phyloP scores from a whole-genome alignment of 352 stramenopile genomes.

The Phytophthora sansomeana region DNA sequence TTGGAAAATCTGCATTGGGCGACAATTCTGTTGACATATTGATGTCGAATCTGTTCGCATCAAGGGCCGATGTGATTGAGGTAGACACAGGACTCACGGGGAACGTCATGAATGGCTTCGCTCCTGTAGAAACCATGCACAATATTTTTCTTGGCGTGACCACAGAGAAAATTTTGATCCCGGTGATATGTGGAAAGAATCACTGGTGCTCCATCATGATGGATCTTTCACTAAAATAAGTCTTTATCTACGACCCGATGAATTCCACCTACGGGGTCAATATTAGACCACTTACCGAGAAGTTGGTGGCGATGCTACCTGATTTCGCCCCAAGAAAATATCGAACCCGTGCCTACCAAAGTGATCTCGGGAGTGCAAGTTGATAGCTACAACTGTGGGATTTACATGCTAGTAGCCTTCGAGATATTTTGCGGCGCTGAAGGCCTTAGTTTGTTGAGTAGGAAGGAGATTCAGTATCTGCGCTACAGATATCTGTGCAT shows the following conservation, averaged over 20 bases:
- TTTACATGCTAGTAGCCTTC: not conserved
- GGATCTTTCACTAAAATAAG: too few relatives aligned
- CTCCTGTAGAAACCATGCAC: too few relatives aligned
- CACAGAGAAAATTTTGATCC: too few relatives aligned
- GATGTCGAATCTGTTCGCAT: too few relatives aligned
- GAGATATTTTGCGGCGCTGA: not conserved
- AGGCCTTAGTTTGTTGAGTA: not conserved
- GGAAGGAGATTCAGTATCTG: slow-evolving; percentile 1
- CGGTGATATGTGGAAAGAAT: too few relatives aligned
- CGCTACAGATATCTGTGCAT: slow-evolving; percentile 1
- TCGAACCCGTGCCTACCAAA: not conserved
- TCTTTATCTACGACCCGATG: slow-evolving; percentile 8
- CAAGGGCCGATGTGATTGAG: too few relatives aligned
- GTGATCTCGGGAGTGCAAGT: not conserved
- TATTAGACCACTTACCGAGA: not conserved
- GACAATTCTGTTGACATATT: too few relatives aligned
- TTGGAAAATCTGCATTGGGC: too few relatives aligned
- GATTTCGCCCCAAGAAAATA: slow-evolving; percentile 1
- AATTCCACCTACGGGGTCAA: not conserved
- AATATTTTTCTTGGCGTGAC: too few relatives aligned
- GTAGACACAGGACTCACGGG: too few relatives aligned
- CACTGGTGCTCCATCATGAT: too few relatives aligned
- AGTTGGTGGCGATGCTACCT: not conserved
- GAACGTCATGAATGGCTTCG: too few relatives aligned
- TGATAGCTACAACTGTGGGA: slow-evolving; percentile 5